These are phyloP conservation scores for Colletotrichum caudatum DNA, from an alignment of 2,329 filamentous ascomycete genomes.

Conservation along the genomic window DNA sequence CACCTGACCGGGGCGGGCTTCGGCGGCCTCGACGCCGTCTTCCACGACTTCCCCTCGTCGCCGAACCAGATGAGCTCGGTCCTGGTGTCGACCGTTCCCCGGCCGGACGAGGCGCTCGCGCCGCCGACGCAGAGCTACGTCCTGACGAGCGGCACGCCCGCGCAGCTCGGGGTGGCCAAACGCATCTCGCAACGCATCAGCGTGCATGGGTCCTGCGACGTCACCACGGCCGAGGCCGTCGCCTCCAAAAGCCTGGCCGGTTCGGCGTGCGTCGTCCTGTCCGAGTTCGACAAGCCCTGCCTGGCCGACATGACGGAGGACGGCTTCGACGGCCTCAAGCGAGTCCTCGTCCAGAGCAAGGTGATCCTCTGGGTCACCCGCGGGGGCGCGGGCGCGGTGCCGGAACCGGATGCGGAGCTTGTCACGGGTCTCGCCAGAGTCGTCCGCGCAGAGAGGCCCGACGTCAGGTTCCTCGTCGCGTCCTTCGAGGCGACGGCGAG, in stretches of 20 bases:
- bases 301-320: slow-evolving; percentile 42
- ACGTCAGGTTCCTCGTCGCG: slow-evolving; percentile 42
- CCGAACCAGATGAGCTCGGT: slow-evolving; percentile 38
- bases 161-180: slow-evolving; percentile 8
- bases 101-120: not conserved
- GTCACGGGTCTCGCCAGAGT: slow-evolving; percentile 45
- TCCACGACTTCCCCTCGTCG: slow-evolving; percentile 44
- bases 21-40: slow-evolving; percentile 44
- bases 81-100: slow-evolving; percentile 44
- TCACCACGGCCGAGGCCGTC: slow-evolving; percentile 13
- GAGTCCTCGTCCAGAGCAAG: slow-evolving; percentile 42
- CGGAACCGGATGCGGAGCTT: slow-evolving; percentile 43
- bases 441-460: slow-evolving; percentile 42
- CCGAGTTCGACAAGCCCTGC: slow-evolving; percentile 43
- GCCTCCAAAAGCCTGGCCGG: slow-evolving; percentile 27
- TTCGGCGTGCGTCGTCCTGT: slow-evolving; percentile 44
- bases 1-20: slow-evolving; percentile 43
- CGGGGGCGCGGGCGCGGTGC: slow-evolving; percentile 16
- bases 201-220: not conserved
- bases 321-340: slow-evolving; percentile 42
- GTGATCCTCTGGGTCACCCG: slow-evolving; percentile 35
- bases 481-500: slow-evolving; percentile 40
- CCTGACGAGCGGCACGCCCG: slow-evolving; percentile 9
- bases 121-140: not conserved
- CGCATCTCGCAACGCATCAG: slow-evolving; percentile 3